Base-by-base conservation (phyloP, 495 filamentous ascomycete genomes). In the Usnea hakonensis region DNA sequence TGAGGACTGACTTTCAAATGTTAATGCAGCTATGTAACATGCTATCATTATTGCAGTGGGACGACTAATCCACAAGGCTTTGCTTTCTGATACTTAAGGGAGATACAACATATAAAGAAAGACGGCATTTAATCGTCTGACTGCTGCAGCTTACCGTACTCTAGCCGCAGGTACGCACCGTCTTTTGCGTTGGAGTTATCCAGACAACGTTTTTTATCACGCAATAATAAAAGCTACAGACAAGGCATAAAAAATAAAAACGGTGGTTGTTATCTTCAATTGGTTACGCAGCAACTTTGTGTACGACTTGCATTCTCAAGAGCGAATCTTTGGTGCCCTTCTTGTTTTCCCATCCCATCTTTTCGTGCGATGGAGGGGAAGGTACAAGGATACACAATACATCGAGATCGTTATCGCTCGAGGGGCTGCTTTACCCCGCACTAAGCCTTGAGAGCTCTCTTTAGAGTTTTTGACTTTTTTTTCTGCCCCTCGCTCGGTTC, bases 81-180 rank as follows among this genome's bases (percentile, higher is more conserved):
- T n/a, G n/a, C n/a, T n/a, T n/a, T n/a, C n/a, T n/a, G n/a, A n/a
- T n/a, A n/a, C n/a, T n/a, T n/a, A n/a, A n/a, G n/a, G n/a, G n/a
- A n/a, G n/a, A n/a, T n/a, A n/a, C n/a, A n/a, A n/a, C n/a, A n/a
- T n/a, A n/a, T n/a, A n/a, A n/a, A n/a, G n/a, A n/a, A n/a, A n/a
- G n/a, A n/a, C n/a, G n/a, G n/a, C 48, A 52, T 6, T 52, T 28
- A 52, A 52, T 30, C 26, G 48, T 52, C 48, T 52, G 48, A 52
- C 48, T 52, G 48, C 48, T 52, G 48, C 48, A 52, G 14, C 28
- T 52, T 52, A 28, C 48, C 38, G 23, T 32, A n/a, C 13, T 28
- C 33, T 41, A 54, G 53, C 59, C 36, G 59, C 59, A 61, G 59
- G 59, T 61, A 61, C 59, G 37, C 59, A 38, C 26, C 26, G 26